Conservation (phyloP, 129 eudicot species). For the Flaveria linearis region DNA sequence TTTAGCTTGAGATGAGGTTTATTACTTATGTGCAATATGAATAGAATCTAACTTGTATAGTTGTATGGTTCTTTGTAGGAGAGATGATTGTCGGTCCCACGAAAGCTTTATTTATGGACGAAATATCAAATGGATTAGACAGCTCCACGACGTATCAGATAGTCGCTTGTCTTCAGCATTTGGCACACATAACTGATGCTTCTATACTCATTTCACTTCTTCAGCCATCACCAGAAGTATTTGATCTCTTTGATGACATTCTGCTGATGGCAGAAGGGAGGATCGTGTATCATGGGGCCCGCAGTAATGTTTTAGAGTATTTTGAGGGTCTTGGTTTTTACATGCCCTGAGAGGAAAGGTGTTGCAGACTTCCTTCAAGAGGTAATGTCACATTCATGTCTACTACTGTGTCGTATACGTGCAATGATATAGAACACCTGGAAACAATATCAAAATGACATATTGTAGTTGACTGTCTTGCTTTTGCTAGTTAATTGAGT, state of each 20-base stretch:
- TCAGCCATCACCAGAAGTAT: slow-evolving; percentile 86
- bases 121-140: slow-evolving; percentile 85
- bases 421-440: neutral
- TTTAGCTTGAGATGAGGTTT: too few relatives aligned
- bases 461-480: neutral
- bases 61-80: slow-evolving; percentile 44
- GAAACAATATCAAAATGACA: neutral
- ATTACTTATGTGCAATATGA: neutral
- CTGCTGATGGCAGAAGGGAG: slow-evolving; percentile 84
- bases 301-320: slow-evolving; percentile 53
- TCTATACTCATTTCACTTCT: slow-evolving; percentile 78
- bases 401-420: neutral
- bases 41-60: neutral
- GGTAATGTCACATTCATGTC: slow-evolving; percentile 43
- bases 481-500: too few relatives aligned
- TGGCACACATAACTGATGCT: slow-evolving; percentile 70
- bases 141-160: slow-evolving; percentile 88
- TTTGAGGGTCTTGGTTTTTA: slow-evolving; percentile 66
- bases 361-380: slow-evolving; percentile 90
- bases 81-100: slow-evolving; percentile 89
- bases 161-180: slow-evolving; percentile 69
- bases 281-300: slow-evolving; percentile 73
- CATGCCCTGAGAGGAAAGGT: slow-evolving; percentile 84
- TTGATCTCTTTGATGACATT: slow-evolving; percentile 79
- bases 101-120: slow-evolving; percentile 77